Evolutionary conservation across 192 early-diverging fungal genomes (phyloP).

Genomic region (Thamnidium elegans): DNA sequence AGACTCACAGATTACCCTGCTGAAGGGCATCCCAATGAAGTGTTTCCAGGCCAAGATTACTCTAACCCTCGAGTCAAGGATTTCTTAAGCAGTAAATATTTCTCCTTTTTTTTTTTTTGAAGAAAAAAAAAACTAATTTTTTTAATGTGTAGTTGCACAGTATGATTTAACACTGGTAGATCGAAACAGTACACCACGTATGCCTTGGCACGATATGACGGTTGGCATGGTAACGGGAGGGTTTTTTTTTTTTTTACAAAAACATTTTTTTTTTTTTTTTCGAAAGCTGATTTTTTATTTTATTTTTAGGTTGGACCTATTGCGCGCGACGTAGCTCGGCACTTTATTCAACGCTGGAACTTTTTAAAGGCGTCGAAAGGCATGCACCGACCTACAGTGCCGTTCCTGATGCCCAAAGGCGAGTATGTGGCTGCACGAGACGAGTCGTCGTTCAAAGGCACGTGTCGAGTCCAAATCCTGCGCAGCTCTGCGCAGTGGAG

Average conservation of each 20-base stretch:
- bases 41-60: conserved; percentile 83
- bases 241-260: too few species aligned
- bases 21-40: conserved; percentile 37
- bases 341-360: conserved; percentile 90
- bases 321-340: conserved; percentile 80
- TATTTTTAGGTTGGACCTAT: conserved; percentile 69
- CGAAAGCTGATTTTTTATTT: too few species aligned
- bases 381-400: conserved; percentile 55
- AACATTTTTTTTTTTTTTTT: conserved; percentile 11
- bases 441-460: conserved; percentile 56
- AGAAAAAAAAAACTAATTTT: background rate
- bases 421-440: conserved; percentile 65
- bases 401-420: conserved; percentile 72
- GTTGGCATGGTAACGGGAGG: conserved; percentile 75
- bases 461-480: conserved; percentile 64
- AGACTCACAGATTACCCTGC: conserved; percentile 68
- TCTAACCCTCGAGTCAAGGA: conserved; percentile 87
- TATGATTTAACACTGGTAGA: conserved; percentile 38
- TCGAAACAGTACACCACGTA: conserved; percentile 53
- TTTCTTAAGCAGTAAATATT: conserved; percentile 47
- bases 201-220: conserved; percentile 91
- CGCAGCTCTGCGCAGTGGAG: conserved; percentile 71
- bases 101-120: too few species aligned
- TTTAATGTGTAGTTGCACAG: conserved; percentile 22
- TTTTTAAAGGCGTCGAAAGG: conserved; percentile 75